These are phyloP conservation scores for Camellia japonica DNA, from an alignment of 148 eudicot species.

Conservation along the genomic window DNA sequence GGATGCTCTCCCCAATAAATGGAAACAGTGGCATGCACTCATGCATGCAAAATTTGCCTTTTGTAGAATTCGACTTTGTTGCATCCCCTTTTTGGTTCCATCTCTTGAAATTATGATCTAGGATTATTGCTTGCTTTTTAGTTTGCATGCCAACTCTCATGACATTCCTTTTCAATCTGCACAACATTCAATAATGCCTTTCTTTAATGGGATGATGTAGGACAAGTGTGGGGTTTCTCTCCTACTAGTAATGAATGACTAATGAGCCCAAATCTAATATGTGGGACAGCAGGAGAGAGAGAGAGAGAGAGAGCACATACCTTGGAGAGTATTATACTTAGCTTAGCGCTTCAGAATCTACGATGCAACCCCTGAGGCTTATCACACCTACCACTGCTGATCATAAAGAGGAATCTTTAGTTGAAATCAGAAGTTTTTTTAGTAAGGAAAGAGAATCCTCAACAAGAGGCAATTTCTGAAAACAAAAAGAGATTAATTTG, in stretches of 20 bases:
- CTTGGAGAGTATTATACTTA: too few relatives aligned
- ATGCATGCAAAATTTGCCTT: neutral
- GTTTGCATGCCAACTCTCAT: conserved; percentile 4
- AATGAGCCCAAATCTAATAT: neutral
- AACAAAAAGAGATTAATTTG: too few relatives aligned
- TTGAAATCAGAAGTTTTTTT: too few relatives aligned
- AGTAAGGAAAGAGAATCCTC: too few relatives aligned
- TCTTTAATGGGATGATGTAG: neutral
- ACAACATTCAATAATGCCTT: neutral
- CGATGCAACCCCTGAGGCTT: too few relatives aligned
- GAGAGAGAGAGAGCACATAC: too few relatives aligned
- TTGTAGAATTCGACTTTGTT: neutral
- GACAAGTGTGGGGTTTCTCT: neutral
- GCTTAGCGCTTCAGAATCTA: too few relatives aligned
- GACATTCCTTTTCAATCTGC: neutral
- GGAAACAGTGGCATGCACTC: neutral
- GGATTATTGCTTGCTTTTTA: neutral
- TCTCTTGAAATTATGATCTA: neutral
- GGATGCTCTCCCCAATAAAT: neutral
- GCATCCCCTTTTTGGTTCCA: neutral
- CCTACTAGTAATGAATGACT: neutral
- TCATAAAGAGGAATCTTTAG: too few relatives aligned
- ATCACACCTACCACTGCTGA: too few relatives aligned
- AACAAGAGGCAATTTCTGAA: too few relatives aligned
- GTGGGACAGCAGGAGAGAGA: neutral